phyloP scores from a whole-genome alignment of 495 filamentous ascomycete species.

The Recurvomyces mirabilis region DNA sequence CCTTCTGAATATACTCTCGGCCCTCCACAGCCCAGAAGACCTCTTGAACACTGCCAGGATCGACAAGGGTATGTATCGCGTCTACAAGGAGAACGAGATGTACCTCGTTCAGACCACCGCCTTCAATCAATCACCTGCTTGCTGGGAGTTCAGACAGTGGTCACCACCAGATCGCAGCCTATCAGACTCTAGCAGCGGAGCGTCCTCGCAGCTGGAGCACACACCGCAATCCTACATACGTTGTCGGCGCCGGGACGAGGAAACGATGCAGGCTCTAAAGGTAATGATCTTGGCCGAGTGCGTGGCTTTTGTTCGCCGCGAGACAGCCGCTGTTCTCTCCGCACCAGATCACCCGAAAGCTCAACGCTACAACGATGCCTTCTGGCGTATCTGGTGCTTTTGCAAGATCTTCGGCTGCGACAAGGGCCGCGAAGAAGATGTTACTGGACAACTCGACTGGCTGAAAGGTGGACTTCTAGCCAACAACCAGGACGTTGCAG shows the following conservation, averaged over 20 bases:
- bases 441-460: constrained; percentile 56
- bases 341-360: constrained; percentile 40
- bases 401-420: constrained; percentile 54
- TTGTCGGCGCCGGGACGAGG: constrained; percentile 46
- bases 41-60: constrained; percentile 46
- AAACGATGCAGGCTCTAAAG: constrained; percentile 48
- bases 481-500: constrained; percentile 30
- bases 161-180: constrained; percentile 42
- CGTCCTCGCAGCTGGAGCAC: constrained; percentile 44
- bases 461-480: constrained; percentile 46
- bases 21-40: constrained; percentile 43
- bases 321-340: constrained; percentile 45
- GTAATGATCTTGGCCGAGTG: constrained; percentile 49
- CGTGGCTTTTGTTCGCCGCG: constrained; percentile 44
- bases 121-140: constrained; percentile 48
- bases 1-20: constrained; percentile 41
- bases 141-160: constrained; percentile 56
- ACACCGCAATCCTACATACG: constrained; percentile 46
- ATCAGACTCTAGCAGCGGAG: constrained; percentile 38
- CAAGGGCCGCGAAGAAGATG: constrained; percentile 49
- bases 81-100: constrained; percentile 51
- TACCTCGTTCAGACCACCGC: constrained; percentile 44
- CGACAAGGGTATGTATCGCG: constrained; percentile 47
- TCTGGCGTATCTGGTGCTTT: constrained; percentile 63
- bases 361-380: constrained; percentile 50